A percentile compares a stretch with the other conserved stretches of the same genome.
phyloP scores from a whole-genome alignment of 352 stramenopile species.

The Detonula confervacea region DNA sequence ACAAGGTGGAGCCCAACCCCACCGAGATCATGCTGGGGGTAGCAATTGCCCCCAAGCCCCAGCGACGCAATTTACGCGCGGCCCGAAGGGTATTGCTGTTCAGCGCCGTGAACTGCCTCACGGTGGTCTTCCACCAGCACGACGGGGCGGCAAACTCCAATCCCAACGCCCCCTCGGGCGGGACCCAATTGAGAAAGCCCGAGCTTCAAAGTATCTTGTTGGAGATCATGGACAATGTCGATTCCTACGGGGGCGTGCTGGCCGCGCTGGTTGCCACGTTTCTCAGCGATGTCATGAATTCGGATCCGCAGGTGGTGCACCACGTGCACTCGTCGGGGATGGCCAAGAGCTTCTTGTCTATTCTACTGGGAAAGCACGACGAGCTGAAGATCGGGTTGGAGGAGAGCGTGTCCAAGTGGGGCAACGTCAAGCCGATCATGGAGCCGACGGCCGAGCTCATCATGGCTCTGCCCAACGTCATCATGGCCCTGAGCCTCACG shows the following conservation, averaged over 20 bases:
- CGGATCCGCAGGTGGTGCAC: constrained; percentile 93
- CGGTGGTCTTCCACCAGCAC: constrained; percentile 83
- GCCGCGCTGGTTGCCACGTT: constrained; percentile 92
- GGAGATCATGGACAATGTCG: constrained; percentile 90
- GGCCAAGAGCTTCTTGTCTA: constrained; percentile 91
- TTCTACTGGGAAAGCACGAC: constrained; percentile 88
- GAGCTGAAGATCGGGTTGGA: constrained; percentile 14
- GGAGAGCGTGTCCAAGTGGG: constrained; percentile 73
- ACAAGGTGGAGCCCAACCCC: neutral
- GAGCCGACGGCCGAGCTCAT: constrained; percentile 91
- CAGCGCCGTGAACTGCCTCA: constrained; percentile 83
- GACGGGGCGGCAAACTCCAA: constrained; percentile 52
- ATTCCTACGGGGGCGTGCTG: constrained; percentile 92
- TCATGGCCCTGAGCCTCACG: constrained; percentile 93
- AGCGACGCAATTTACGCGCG: constrained; percentile 28
- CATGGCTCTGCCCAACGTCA: constrained; percentile 92
- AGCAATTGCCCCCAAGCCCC: neutral
- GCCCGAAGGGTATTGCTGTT: constrained; percentile 81
- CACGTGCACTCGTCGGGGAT: constrained; percentile 92
- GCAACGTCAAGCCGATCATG: constrained; percentile 71
- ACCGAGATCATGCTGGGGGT: neutral
- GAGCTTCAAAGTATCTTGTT: constrained; percentile 90
- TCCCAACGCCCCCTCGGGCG: constrained; percentile 46
- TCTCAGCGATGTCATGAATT: constrained; percentile 97
- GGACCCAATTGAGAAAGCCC: constrained; percentile 79